Percentiles rank a stretch among this genome's conserved stretches.
Conservation (phyloP, 345 rosid species). For the Zanthoxylum bungeanum region DNA sequence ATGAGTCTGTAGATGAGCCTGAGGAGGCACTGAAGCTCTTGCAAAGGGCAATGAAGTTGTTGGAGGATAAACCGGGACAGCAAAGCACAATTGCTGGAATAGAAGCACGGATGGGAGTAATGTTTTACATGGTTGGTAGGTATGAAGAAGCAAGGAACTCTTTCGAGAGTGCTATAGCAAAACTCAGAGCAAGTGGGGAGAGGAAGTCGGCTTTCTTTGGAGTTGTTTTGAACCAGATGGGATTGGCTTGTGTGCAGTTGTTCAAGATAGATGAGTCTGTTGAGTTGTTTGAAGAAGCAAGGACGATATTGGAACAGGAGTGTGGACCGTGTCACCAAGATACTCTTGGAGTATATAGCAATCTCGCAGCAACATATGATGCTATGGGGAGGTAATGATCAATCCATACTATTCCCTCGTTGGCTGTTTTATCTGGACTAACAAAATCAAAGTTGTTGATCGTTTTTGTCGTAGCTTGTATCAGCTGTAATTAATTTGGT, state of each 20-base stretch:
- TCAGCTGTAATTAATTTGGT: background rate
- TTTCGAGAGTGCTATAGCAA: constrained; percentile 78
- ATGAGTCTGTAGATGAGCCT: constrained; percentile 96
- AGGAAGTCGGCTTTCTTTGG: constrained; percentile 96
- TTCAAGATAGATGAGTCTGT: constrained; percentile 97
- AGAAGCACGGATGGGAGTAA: constrained; percentile 97
- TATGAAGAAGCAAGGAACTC: constrained; percentile 86
- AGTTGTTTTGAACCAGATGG: constrained; percentile 98
- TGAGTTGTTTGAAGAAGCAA: constrained; percentile 93
- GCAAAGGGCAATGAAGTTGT: constrained; percentile 86
- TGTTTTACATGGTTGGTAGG: constrained; percentile 88
- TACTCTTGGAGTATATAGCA: constrained; percentile 94
- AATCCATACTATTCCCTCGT: background rate
- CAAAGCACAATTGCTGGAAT: constrained; percentile 95
- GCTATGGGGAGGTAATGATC: constrained; percentile 94
- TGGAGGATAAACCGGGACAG: constrained; percentile 98
- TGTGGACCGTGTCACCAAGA: constrained; percentile 96
- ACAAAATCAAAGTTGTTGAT: background rate
- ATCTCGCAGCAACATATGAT: constrained; percentile 97
- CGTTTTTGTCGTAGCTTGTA: background rate
- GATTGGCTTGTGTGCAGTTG: constrained; percentile 93
- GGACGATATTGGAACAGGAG: constrained; percentile 82
- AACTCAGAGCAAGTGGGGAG: constrained; percentile 89
- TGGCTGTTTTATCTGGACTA: background rate
- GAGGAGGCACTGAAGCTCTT: constrained; percentile 96